phyloP scores from a whole-genome alignment of 2,329 filamentous ascomycete genomes.

The Penicillium brasilianum region DNA sequence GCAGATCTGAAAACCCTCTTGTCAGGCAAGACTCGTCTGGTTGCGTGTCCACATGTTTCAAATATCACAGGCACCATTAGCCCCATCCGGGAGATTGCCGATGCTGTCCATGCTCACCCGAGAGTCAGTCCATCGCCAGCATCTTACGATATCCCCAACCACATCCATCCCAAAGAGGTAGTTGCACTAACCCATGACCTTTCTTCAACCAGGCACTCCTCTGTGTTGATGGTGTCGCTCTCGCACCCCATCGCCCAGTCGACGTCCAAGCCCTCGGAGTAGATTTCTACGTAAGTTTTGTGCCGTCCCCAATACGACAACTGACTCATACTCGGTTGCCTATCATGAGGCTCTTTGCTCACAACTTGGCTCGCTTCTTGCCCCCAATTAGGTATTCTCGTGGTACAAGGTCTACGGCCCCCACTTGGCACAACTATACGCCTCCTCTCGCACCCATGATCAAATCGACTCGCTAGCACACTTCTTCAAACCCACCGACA shows the following conservation, averaged over 20 bases:
- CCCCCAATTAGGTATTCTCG: slow-evolving; percentile 58
- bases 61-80: slow-evolving; percentile 76
- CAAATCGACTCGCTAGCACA: slow-evolving; percentile 65
- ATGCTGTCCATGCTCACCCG: slow-evolving; percentile 50
- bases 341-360: slow-evolving; percentile 4
- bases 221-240: slow-evolving; percentile 77
- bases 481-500: slow-evolving; percentile 67
- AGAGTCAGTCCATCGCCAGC: slow-evolving; percentile 33
- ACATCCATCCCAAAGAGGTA: neutral
- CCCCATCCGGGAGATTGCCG: slow-evolving; percentile 42
- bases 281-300: slow-evolving; percentile 66
- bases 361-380: neutral
- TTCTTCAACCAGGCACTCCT: slow-evolving; percentile 59
- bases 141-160: neutral
- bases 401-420: slow-evolving; percentile 87
- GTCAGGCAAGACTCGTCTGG: slow-evolving; percentile 67
- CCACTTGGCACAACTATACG: slow-evolving; percentile 74
- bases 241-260: slow-evolving; percentile 72
- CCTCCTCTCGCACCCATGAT: slow-evolving; percentile 60
- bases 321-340: slow-evolving; percentile 1
- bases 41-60: slow-evolving; percentile 74
- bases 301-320: neutral
- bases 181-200: neutral
- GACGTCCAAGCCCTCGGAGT: slow-evolving; percentile 71
- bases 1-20: slow-evolving; percentile 65